A percentile compares a stretch with the other conserved stretches of the same genome.
Evolutionary conservation across 2,329 filamentous ascomycete genomes (phyloP).

Genomic region (Botrytis aclada): DNA sequence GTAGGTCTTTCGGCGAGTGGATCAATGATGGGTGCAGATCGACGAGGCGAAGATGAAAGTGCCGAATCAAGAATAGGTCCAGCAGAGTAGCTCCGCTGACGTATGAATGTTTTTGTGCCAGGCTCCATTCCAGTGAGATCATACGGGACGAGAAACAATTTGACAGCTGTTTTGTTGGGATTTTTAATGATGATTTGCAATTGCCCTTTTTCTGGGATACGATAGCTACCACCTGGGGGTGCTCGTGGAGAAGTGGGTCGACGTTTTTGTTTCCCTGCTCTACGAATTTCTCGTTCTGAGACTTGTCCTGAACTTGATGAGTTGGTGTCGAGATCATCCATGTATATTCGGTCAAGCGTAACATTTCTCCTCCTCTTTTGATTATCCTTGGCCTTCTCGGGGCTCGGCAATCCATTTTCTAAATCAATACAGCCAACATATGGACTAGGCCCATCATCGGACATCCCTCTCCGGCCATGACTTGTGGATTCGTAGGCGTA

Average conservation of each 20-base stretch:
- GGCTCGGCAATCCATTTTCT: slow-evolving; percentile 68
- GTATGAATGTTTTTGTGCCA: slow-evolving; percentile 92
- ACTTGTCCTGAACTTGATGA: slow-evolving; percentile 22
- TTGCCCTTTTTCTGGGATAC: slow-evolving; percentile 90
- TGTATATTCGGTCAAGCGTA: slow-evolving; percentile 22
- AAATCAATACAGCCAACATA: slow-evolving; percentile 93
- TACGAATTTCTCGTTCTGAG: slow-evolving; percentile 42
- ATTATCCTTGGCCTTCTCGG: slow-evolving; percentile 43
- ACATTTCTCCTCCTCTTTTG: slow-evolving; percentile 40
- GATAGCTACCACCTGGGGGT: slow-evolving; percentile 84
- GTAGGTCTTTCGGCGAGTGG: slow-evolving; percentile 59
- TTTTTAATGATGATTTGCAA: slow-evolving; percentile 98
- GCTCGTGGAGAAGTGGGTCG: slow-evolving; percentile 59
- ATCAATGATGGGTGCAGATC: background rate
- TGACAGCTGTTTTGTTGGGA: slow-evolving; percentile 96
- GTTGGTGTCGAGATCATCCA: slow-evolving; percentile 31
- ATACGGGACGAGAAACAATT: slow-evolving; percentile 91
- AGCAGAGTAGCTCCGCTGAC: slow-evolving; percentile 88
- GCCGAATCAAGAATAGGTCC: slow-evolving; percentile 71
- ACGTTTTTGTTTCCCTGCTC: slow-evolving; percentile 56
- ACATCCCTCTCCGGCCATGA: slow-evolving; percentile 55
- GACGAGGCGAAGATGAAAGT: slow-evolving; percentile 29
- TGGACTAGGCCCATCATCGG: slow-evolving; percentile 85
- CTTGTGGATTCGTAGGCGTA: slow-evolving; percentile 80
- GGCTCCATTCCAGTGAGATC: slow-evolving; percentile 89